Conservation (phyloP, 1,284 basidiomycete species). For the Schizophyllum commune region DNA sequence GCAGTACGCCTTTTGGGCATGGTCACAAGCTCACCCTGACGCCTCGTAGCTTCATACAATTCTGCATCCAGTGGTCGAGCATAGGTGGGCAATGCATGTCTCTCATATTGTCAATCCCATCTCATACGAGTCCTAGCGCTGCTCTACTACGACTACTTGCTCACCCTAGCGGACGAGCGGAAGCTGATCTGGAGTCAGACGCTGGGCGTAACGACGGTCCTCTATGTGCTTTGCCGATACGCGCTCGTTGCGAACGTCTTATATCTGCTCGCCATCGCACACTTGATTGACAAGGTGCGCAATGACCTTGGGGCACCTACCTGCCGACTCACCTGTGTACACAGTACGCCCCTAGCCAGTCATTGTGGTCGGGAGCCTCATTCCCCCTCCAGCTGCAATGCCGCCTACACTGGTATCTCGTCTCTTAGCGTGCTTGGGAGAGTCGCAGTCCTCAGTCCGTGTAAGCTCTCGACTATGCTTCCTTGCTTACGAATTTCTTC, state of each 20-base stretch:
- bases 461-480: neutral
- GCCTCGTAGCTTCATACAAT: constrained; percentile 18
- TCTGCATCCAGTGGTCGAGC: constrained; percentile 23
- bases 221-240: constrained; percentile 31
- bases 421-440: constrained; percentile 27
- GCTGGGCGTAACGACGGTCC: constrained; percentile 22
- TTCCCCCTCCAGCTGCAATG: no score
- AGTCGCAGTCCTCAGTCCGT: constrained; percentile 24
- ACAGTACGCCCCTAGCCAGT: no score
- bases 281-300: constrained; percentile 17
- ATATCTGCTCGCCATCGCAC: constrained; percentile 24
- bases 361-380: no score
- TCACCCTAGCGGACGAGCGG: constrained; percentile 17
- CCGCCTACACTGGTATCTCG: constrained; percentile 24
- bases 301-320: neutral
- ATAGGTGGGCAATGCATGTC: constrained; percentile 15
- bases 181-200: constrained; percentile 17
- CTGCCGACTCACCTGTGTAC: neutral
- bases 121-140: constrained; percentile 8
- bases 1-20: neutral
- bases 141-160: constrained; percentile 19
- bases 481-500: neutral
- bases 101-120: neutral
- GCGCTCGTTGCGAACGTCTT: constrained; percentile 27
- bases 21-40: neutral